Conservation (phyloP, 1,284 basidiomycete species). For the Cryptococcus floricola region DNA sequence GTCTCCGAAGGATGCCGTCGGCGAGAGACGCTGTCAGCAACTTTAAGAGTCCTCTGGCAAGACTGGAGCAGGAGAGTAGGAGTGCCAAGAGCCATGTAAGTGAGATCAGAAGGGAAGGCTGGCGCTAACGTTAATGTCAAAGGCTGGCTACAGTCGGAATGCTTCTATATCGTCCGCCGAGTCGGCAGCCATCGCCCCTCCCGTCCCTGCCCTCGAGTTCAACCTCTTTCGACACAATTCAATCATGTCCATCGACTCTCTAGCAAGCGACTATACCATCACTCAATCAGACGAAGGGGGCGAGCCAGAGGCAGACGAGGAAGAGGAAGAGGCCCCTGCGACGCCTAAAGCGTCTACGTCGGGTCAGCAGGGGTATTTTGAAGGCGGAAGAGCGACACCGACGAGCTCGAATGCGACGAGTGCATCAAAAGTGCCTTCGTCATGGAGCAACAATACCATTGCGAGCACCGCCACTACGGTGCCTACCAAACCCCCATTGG, state of each 20-base stretch:
- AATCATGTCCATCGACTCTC: constrained; percentile 36
- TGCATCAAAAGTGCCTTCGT: background rate
- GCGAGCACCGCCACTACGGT: background rate
- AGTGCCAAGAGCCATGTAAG: constrained; percentile 12
- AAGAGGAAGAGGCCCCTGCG: constrained; percentile 15
- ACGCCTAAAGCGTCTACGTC: constrained; percentile 27
- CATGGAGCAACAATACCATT: too few relatives aligned
- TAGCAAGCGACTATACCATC: constrained; percentile 7
- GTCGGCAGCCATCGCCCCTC: constrained; percentile 7
- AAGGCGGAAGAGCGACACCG: background rate
- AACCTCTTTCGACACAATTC: constrained; percentile 41
- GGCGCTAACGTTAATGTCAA: background rate
- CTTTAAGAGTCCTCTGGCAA: constrained; percentile 22
- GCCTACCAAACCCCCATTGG: constrained; percentile 1
- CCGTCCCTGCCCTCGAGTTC: constrained; percentile 38
- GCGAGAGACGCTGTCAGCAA: constrained; percentile 15
- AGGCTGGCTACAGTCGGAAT: background rate
- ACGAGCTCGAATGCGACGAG: background rate
- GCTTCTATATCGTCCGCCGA: background rate
- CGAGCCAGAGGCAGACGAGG: constrained; percentile 3
- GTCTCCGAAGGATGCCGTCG: constrained; percentile 9
- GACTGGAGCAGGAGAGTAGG: constrained; percentile 12
- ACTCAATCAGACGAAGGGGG: background rate
- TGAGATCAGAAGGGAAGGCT: background rate
- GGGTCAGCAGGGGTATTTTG: background rate